A percentile compares a stretch with the other conserved stretches of the same genome.
Evolutionary conservation across 257 asterid species (phyloP).

Genomic region (Salvia rosmarinus): DNA sequence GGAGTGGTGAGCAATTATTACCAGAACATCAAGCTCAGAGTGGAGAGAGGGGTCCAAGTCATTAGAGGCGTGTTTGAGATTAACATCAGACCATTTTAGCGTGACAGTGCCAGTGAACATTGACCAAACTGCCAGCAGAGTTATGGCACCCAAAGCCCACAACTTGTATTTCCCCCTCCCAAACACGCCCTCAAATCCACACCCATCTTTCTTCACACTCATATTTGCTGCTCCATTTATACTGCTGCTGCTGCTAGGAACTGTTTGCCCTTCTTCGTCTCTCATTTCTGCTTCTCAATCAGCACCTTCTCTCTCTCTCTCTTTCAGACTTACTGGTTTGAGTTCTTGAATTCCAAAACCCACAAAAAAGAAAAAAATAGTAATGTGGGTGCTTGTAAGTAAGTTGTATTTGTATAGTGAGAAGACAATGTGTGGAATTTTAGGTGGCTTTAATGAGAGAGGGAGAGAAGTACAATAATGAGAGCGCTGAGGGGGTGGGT

Average conservation of each 20-base stretch:
- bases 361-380: too few species aligned
- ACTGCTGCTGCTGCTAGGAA: slow-evolving; percentile 36
- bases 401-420: neutral
- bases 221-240: slow-evolving; percentile 35
- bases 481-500: slow-evolving; percentile 3
- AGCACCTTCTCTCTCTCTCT: neutral
- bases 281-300: slow-evolving; percentile 50
- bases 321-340: neutral
- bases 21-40: slow-evolving; percentile 87
- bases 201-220: slow-evolving; percentile 55
- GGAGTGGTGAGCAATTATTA: slow-evolving; percentile 22
- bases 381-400: neutral
- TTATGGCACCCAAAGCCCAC: slow-evolving; percentile 84
- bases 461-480: slow-evolving; percentile 27
- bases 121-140: slow-evolving; percentile 86
- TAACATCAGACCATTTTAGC: slow-evolving; percentile 71
- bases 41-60: slow-evolving; percentile 58
- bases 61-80: slow-evolving; percentile 53
- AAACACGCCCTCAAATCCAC: slow-evolving; percentile 52
- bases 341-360: neutral
- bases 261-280: slow-evolving; percentile 63
- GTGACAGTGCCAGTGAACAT: slow-evolving; percentile 93
- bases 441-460: slow-evolving; percentile 21
- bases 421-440: neutral
- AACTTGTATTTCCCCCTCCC: slow-evolving; percentile 85